Conservation (phyloP, 2,329 filamentous ascomycete species). For the Colletotrichum musicola region DNA sequence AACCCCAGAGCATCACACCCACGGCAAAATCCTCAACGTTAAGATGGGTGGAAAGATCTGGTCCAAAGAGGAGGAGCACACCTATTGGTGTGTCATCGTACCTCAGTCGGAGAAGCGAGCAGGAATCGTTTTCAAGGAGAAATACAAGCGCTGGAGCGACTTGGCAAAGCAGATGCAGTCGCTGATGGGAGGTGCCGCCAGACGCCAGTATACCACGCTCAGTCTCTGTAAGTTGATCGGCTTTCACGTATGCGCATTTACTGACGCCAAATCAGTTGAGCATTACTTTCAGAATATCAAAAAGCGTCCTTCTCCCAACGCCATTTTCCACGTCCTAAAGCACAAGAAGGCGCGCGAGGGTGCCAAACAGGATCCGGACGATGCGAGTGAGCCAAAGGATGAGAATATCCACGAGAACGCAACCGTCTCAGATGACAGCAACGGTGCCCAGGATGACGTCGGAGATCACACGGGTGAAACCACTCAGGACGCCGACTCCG, state of each 20-base stretch:
- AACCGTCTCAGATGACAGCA: background rate
- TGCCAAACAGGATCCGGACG: background rate
- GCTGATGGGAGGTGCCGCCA: constrained; percentile 49
- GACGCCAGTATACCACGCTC: constrained; percentile 54
- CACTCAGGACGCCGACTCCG: background rate
- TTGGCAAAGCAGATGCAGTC: constrained; percentile 55
- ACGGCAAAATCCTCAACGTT: constrained; percentile 24
- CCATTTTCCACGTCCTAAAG: constrained; percentile 49
- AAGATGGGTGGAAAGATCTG: constrained; percentile 66
- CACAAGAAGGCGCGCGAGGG: constrained; percentile 42
- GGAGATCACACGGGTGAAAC: no score
- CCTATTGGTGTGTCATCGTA: constrained; percentile 61
- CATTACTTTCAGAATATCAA: constrained; percentile 60
- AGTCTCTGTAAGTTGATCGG: constrained; percentile 54
- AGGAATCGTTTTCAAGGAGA: constrained; percentile 41
- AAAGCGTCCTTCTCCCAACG: constrained; percentile 53
- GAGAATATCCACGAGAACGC: background rate
- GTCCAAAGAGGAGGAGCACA: constrained; percentile 60
- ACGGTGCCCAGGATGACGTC: background rate
- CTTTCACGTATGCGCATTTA: background rate
- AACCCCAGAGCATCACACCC: background rate
- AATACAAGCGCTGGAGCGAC: constrained; percentile 50
- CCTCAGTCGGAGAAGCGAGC: constrained; percentile 52
- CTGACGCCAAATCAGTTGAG: constrained; percentile 50
- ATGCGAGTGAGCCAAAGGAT: background rate